A percentile compares a stretch with the other conserved stretches of the same genome.
Conservation (phyloP, 169 alveolate genomes). For the Cryptosporidium tyzzeri region DNA sequence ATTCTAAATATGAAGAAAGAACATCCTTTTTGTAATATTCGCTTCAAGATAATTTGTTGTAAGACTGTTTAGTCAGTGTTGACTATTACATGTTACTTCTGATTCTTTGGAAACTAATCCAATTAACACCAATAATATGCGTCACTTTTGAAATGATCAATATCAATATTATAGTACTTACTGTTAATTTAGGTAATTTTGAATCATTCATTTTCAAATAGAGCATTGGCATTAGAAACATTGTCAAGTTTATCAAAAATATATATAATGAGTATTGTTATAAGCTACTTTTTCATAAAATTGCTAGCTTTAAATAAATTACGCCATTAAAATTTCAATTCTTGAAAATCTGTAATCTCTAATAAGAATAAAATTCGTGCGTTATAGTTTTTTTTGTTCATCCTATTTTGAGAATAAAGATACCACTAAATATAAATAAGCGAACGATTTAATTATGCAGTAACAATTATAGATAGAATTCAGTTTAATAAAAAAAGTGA, state of each 20-base stretch:
- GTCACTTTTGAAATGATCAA: background rate
- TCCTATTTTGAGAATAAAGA: too few relatives aligned
- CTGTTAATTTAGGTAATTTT: background rate
- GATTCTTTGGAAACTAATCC: background rate
- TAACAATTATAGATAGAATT: too few relatives aligned
- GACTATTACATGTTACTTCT: background rate
- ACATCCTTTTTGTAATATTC: background rate
- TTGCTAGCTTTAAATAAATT: background rate
- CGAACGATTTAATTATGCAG: too few relatives aligned
- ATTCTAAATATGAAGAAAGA: constrained; percentile 5
- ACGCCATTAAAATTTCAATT: background rate
- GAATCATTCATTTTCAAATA: background rate
- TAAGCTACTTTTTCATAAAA: background rate
- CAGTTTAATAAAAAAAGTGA: too few relatives aligned
- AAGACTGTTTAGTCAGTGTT: background rate
- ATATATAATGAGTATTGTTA: too few relatives aligned
- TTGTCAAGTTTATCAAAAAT: too few relatives aligned
- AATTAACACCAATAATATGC: background rate
- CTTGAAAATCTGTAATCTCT: too few relatives aligned
- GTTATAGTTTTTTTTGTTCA: too few relatives aligned
- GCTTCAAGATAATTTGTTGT: background rate
- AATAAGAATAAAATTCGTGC: background rate
- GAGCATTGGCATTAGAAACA: background rate
- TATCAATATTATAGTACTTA: too few relatives aligned
- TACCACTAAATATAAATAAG: background rate